A percentile compares a stretch with the other conserved stretches of the same genome.
Evolutionary conservation across 2,329 filamentous ascomycete species (phyloP).

Genomic region (Colletotrichum horii): DNA sequence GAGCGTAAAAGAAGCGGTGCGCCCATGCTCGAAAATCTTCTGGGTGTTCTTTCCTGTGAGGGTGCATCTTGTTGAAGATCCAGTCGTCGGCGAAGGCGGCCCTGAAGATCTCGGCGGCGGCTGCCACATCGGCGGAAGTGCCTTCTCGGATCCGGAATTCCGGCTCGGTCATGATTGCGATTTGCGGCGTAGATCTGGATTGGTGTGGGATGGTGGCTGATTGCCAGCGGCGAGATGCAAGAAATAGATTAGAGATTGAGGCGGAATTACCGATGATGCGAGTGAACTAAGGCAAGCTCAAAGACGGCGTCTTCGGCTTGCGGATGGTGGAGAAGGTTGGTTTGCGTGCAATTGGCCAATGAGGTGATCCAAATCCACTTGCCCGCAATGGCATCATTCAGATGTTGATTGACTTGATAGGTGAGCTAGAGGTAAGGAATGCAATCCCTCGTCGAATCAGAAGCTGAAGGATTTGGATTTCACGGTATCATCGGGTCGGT

Average conservation of each 20-base stretch:
- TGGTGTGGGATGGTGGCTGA: background rate
- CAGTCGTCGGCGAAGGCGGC: constrained; percentile 33
- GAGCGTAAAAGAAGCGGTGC: constrained; percentile 30
- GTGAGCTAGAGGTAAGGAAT: background rate
- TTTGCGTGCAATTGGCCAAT: background rate
- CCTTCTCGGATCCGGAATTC: constrained; percentile 35
- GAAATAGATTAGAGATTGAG: background rate
- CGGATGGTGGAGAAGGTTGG: background rate
- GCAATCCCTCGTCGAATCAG: background rate
- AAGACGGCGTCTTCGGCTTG: background rate
- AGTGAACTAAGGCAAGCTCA: background rate
- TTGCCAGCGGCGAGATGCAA: background rate
- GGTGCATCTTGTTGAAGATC: constrained; percentile 37
- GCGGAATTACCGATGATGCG: background rate
- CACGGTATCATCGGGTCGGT: background rate
- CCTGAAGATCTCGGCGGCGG: constrained; percentile 30
- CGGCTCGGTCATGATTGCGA: constrained; percentile 7
- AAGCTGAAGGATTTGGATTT: background rate
- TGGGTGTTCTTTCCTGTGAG: constrained; percentile 26
- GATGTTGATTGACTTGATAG: background rate
- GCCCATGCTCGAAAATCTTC: constrained; percentile 25
- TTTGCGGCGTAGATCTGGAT: background rate
- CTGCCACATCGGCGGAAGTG: constrained; percentile 31
- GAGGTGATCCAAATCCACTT: background rate
- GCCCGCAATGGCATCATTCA: background rate